Evolutionary conservation across 441 rosid species (phyloP).

Genomic region (Dalechampia spathulata): DNA sequence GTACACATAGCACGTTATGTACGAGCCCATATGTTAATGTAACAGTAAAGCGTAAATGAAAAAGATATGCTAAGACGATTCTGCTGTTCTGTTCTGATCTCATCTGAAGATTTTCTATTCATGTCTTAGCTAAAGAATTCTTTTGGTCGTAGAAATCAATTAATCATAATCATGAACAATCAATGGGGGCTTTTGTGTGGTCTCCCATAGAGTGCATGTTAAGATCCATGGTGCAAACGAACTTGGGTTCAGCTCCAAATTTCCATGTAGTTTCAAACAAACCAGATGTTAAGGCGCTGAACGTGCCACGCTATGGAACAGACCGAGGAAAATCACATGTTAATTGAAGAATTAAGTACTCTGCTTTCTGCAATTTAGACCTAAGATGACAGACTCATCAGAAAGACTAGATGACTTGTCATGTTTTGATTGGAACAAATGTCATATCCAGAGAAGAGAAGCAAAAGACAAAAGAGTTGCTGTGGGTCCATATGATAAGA

Average conservation of each 20-base stretch:
- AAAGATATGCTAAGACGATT: background rate
- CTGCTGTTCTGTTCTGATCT: background rate
- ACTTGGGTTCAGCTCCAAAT: background rate
- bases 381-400: constrained; percentile 9
- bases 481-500: constrained; percentile 7
- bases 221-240: background rate
- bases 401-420: constrained; percentile 20
- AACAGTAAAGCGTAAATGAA: background rate
- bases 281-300: constrained; percentile 1
- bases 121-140: background rate
- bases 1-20: background rate
- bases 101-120: background rate
- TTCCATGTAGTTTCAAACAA: background rate
- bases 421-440: constrained; percentile 31
- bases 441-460: background rate
- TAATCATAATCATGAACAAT: background rate
- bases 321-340: constrained; percentile 8
- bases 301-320: constrained; percentile 1
- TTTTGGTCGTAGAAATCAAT: constrained; percentile 7
- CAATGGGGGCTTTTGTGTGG: background rate
- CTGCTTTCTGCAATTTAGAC: constrained; percentile 1
- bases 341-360: constrained; percentile 9
- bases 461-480: background rate
- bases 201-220: background rate
- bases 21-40: background rate